Evolutionary conservation across 305 asterid genomes (phyloP).

Genomic region (Fraxinus paxiana): DNA sequence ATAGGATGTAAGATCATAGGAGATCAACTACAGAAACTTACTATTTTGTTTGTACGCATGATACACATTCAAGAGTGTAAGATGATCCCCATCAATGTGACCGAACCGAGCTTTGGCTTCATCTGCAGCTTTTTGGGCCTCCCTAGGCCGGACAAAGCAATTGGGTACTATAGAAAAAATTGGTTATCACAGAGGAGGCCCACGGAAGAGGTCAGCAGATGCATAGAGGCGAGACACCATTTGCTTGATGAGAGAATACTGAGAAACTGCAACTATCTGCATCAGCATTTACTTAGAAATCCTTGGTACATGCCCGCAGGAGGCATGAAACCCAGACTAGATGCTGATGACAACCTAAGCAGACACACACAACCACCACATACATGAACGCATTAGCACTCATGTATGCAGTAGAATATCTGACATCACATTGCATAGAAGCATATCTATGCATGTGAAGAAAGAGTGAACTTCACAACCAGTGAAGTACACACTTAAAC

Average conservation of each 20-base stretch:
- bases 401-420: conserved; percentile 43
- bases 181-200: conserved; percentile 98
- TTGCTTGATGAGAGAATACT: conserved; percentile 96
- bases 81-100: conserved; percentile 95
- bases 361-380: conserved; percentile 49
- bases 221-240: conserved; percentile 98
- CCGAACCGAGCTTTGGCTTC: conserved; percentile 97
- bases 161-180: conserved; percentile 99
- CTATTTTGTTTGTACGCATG: conserved; percentile 93
- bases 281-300: conserved; percentile 95
- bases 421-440: conserved; percentile 39
- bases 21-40: conserved; percentile 32
- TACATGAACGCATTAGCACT: conserved; percentile 39
- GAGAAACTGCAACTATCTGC: conserved; percentile 99
- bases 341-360: conserved; percentile 94
- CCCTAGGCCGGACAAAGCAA: conserved; percentile 99
- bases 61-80: conserved; percentile 83
- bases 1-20: not conserved
- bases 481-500: conserved; percentile 35
- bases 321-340: conserved; percentile 89
- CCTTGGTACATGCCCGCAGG: conserved; percentile 77
- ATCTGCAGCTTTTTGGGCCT: conserved; percentile 96
- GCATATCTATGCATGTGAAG: conserved; percentile 38
- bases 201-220: conserved; percentile 99
- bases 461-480: conserved; percentile 35